Evolutionary conservation across 1,284 basidiomycete genomes (phyloP).

Genomic region (Melampsora abietis-canadensis): DNA sequence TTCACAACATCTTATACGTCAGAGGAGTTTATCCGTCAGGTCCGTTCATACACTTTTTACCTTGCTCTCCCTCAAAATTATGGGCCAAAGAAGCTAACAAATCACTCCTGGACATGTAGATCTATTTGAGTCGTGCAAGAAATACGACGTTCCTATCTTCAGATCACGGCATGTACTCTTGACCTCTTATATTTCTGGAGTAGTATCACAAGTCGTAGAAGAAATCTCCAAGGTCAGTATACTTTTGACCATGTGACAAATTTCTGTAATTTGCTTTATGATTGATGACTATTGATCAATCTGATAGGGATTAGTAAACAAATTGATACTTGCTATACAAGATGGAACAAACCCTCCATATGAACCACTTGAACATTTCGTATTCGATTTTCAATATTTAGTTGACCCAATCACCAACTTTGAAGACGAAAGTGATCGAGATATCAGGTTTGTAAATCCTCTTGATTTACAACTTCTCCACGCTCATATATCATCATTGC

Average conservation of each 20-base stretch:
- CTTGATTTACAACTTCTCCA: conserved; percentile 9
- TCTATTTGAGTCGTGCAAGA: conserved; percentile 77
- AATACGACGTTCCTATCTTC: conserved; percentile 82
- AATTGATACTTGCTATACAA: conserved; percentile 74
- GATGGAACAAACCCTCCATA: conserved; percentile 58
- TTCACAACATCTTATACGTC: conserved; percentile 85
- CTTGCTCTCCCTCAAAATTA: background rate
- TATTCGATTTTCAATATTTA: conserved; percentile 61
- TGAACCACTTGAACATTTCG: conserved; percentile 63
- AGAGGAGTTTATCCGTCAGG: conserved; percentile 78
- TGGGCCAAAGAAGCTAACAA: background rate
- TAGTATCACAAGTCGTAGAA: conserved; percentile 68
- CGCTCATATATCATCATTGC: background rate
- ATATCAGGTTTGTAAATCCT: conserved; percentile 51
- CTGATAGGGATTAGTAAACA: conserved; percentile 66
- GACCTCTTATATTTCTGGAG: conserved; percentile 79
- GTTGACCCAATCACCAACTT: conserved; percentile 71
- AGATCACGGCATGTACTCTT: conserved; percentile 84
- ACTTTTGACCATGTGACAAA: conserved; percentile 5
- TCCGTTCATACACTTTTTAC: conserved; percentile 17
- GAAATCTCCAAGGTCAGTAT: conserved; percentile 66
- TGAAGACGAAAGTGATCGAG: conserved; percentile 58
- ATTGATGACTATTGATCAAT: conserved; percentile 32
- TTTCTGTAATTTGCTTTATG: conserved; percentile 17
- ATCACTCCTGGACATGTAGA: conserved; percentile 54